Base-by-base conservation (phyloP, 768 basidiomycete genomes). In the Pisolithus microcarpus region DNA sequence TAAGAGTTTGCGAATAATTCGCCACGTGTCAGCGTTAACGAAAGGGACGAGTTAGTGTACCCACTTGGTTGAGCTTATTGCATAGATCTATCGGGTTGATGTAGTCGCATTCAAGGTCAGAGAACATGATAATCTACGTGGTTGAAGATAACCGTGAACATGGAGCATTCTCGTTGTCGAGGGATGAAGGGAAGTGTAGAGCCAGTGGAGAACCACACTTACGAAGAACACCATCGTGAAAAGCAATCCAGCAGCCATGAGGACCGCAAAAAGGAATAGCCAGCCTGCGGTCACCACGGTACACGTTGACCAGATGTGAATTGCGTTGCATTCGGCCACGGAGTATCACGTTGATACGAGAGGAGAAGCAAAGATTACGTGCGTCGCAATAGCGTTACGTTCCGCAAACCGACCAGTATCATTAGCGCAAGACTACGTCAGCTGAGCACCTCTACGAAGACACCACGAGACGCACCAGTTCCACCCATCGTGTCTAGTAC, bases 191-290 rank as follows among this genome's bases (percentile, higher is more conserved):
- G 28, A 23, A 48, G 31, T 48, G 38, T 19, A 36, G 30, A 34
- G 16, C 26, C 43, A 38, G 43, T 48, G 50, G 46, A 21, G 3
- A 37, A 37, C 26, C 45, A 21, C 40, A 85, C 91, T 70, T 62
- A 97, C 95, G 72, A 96, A 99, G 78, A 98, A 99, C 66, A 99
- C 96, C 87, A 93, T 93, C 60, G 93, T 96, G 75, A 99, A 99
- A 53, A 99, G 75, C 53, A 98, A 76, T 31, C 85, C 92, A 18
- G 94, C 95, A 59, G 93, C 87, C 82, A 91, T 84, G 49, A 98
- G 84, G 67, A 97, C 94, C 65, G 91, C 82, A 67, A 97, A 93
- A 60, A 98, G 80, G 75, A 96, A 99, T 57, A 99, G 72, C 95
- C 94, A 97, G 66, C 91, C 93, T 94, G 24, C 15, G 28, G 13